Evolutionary conservation across 1,139 yeast genomes (phyloP).

Genomic region (Pneumocystis murina): DNA sequence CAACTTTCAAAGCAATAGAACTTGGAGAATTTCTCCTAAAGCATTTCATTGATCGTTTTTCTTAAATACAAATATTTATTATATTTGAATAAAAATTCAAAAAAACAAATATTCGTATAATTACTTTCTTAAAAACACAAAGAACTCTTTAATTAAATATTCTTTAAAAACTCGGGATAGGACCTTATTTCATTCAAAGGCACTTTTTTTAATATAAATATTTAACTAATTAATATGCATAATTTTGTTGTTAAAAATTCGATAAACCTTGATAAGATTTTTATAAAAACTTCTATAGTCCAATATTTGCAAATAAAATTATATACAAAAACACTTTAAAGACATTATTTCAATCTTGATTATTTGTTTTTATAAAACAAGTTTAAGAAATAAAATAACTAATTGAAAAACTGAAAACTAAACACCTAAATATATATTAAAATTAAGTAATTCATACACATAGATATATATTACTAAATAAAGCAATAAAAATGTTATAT

Average conservation of each 20-base stretch:
- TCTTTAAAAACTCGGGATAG: neutral
- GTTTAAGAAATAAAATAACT: neutral
- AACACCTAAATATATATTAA: neutral
- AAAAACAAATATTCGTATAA: neutral
- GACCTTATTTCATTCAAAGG: neutral
- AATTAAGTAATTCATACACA: neutral
- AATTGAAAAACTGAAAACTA: neutral
- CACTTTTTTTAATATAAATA: neutral
- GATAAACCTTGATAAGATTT: neutral
- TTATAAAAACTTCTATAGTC: neutral
- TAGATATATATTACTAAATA: neutral
- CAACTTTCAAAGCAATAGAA: conserved; percentile 38
- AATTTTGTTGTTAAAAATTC: neutral
- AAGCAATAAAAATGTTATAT: neutral
- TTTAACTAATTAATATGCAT: neutral
- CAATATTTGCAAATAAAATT: neutral
- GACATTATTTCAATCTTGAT: neutral
- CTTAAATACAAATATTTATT: neutral
- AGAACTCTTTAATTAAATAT: neutral
- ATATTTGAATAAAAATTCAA: neutral
- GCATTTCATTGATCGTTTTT: neutral
- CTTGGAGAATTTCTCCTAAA: conserved; percentile 27
- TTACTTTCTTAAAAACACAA: neutral
- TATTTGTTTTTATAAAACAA: neutral
- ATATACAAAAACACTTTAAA: neutral